Evolutionary conservation across 495 filamentous ascomycete genomes (phyloP).

Genomic region (Sordaria brevicollis): DNA sequence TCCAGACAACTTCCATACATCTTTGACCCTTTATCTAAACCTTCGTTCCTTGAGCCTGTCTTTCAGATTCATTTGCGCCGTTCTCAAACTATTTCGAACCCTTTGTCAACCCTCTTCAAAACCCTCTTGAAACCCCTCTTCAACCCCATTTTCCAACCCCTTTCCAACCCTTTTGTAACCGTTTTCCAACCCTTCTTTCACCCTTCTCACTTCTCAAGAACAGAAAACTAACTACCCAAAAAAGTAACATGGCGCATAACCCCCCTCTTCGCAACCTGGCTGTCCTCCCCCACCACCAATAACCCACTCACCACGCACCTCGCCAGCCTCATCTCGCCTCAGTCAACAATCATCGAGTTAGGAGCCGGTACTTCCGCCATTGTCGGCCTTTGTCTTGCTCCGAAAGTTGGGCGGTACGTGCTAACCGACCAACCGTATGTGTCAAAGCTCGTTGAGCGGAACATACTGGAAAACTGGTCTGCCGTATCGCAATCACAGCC

Average conservation of each 20-base stretch:
- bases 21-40: too few relatives aligned
- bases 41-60: too few relatives aligned
- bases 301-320: slow-evolving; percentile 54
- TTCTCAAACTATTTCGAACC: neutral
- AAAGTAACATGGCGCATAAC: slow-evolving; percentile 91
- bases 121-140: neutral
- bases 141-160: neutral
- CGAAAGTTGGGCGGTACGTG: slow-evolving; percentile 53
- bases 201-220: neutral
- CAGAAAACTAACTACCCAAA: neutral
- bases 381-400: slow-evolving; percentile 54
- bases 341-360: slow-evolving; percentile 65
- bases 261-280: slow-evolving; percentile 74
- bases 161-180: neutral
- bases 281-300: slow-evolving; percentile 45
- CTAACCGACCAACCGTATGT: slow-evolving; percentile 89
- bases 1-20: too few relatives aligned
- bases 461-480: slow-evolving; percentile 53
- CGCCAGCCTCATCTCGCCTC: slow-evolving; percentile 35
- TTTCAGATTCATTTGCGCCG: neutral
- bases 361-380: slow-evolving; percentile 80
- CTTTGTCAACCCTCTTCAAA: neutral
- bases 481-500: neutral
- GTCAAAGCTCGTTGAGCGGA: slow-evolving; percentile 58
- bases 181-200: neutral